Evolutionary conservation across 129 eudicot genomes (phyloP).

Genomic region (Arctium minus): DNA sequence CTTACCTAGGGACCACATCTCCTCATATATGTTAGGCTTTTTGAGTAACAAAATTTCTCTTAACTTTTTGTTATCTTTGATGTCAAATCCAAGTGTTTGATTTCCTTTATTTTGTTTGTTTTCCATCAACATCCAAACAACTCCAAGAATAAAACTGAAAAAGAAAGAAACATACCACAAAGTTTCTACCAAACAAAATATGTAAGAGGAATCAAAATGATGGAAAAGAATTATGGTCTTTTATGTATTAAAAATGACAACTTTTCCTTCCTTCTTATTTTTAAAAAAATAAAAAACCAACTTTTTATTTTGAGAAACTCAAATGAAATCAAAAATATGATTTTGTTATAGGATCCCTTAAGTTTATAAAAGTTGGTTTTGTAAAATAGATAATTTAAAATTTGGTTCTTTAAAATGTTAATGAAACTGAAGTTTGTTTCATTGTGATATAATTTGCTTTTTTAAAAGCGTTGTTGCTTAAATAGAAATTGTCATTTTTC

Average conservation of each 20-base stretch:
- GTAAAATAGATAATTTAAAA: background rate
- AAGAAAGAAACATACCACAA: background rate
- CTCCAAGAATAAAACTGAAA: background rate
- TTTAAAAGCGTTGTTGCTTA: background rate
- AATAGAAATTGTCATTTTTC: background rate
- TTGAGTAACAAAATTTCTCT: background rate
- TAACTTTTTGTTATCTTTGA: background rate
- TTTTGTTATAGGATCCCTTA: background rate
- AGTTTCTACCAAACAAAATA: background rate
- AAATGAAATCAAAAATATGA: too few species aligned
- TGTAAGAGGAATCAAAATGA: background rate
- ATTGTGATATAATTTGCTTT: background rate
- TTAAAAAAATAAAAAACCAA: background rate
- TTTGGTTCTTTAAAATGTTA: background rate
- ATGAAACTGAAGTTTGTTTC: background rate
- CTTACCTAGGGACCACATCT: background rate
- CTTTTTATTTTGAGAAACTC: too few species aligned
- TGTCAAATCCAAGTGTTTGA: background rate
- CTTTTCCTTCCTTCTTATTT: background rate
- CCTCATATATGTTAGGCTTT: background rate
- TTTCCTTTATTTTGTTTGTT: slow-evolving; percentile 9
- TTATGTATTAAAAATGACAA: background rate
- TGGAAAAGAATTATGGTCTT: background rate
- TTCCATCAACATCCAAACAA: slow-evolving; percentile 9
- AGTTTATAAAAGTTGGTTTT: too few species aligned